Conservation (phyloP, 176 grass and related monocot species). For the Carex pumila region DNA sequence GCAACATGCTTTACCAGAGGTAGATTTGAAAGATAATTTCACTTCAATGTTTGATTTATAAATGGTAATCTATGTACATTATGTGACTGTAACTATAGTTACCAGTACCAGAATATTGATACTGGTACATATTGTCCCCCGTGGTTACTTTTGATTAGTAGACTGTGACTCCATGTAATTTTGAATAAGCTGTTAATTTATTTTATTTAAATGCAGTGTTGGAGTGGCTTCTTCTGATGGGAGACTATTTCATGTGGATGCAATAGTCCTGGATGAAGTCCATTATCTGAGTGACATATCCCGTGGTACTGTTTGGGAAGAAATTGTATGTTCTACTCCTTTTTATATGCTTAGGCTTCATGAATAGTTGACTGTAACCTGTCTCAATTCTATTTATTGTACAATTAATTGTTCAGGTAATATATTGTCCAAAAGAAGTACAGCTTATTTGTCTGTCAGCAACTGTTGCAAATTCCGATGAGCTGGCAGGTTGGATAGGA, state of each 20-base stretch:
- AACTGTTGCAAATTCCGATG: conserved; percentile 95
- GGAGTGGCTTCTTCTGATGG: conserved; percentile 75
- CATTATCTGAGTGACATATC: conserved; percentile 98
- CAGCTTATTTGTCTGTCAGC: conserved; percentile 98
- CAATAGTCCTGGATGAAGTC: conserved; percentile 96
- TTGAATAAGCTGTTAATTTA: neutral
- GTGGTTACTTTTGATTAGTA: neutral
- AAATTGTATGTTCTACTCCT: conserved; percentile 62
- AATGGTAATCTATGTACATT: neutral
- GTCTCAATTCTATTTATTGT: neutral
- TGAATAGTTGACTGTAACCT: neutral
- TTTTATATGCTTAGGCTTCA: neutral
- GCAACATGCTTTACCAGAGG: conserved; percentile 99
- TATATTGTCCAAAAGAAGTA: conserved; percentile 96
- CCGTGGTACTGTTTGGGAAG: conserved; percentile 99
- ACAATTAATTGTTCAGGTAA: conserved; percentile 61
- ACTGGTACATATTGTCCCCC: neutral
- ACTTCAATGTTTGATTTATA: neutral
- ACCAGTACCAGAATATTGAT: neutral
- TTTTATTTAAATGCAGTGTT: conserved; percentile 42
- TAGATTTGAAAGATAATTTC: conserved; percentile 23
- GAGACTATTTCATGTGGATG: conserved; percentile 95
- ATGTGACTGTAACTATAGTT: neutral
- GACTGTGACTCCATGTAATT: neutral
- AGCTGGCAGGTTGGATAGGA: conserved; percentile 97